Evolutionary conservation across 148 eudicot genomes (phyloP).

Genomic region (Nepenthes mirabilis): DNA sequence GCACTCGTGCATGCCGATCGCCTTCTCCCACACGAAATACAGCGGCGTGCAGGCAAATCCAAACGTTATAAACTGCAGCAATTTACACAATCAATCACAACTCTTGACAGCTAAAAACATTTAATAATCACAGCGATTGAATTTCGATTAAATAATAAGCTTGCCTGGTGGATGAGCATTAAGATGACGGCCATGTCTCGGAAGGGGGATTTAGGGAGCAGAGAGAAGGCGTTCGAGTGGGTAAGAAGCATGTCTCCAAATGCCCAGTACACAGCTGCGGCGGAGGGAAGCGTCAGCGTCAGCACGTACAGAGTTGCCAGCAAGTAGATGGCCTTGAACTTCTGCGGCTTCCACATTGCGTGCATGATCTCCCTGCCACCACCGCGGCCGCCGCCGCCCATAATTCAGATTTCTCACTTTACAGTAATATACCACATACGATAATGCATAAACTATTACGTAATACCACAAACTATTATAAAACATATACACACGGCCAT

Average conservation of each 20-base stretch:
- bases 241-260: slow-evolving; percentile 79
- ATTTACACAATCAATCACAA: neutral
- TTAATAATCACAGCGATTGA: neutral
- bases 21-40: slow-evolving; percentile 90
- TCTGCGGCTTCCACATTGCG: slow-evolving; percentile 97
- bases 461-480: too few species aligned
- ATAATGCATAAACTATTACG: too few species aligned
- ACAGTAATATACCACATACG: too few species aligned
- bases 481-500: too few species aligned
- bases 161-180: slow-evolving; percentile 93
- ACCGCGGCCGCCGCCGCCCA: too few species aligned
- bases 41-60: slow-evolving; percentile 91
- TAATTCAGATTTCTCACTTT: too few species aligned
- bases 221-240: slow-evolving; percentile 87
- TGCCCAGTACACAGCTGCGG: slow-evolving; percentile 85
- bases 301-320: slow-evolving; percentile 67
- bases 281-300: slow-evolving; percentile 78
- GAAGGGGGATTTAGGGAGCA: slow-evolving; percentile 66
- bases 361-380: slow-evolving; percentile 77
- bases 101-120: neutral
- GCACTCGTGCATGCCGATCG: slow-evolving; percentile 83
- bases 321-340: slow-evolving; percentile 79
- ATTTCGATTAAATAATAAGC: neutral
- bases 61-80: slow-evolving; percentile 77
- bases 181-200: slow-evolving; percentile 82